Percentiles rank a stretch among this genome's conserved stretches.
Conservation (phyloP, 352 stramenopile species). For the Phytophthora megakarya region DNA sequence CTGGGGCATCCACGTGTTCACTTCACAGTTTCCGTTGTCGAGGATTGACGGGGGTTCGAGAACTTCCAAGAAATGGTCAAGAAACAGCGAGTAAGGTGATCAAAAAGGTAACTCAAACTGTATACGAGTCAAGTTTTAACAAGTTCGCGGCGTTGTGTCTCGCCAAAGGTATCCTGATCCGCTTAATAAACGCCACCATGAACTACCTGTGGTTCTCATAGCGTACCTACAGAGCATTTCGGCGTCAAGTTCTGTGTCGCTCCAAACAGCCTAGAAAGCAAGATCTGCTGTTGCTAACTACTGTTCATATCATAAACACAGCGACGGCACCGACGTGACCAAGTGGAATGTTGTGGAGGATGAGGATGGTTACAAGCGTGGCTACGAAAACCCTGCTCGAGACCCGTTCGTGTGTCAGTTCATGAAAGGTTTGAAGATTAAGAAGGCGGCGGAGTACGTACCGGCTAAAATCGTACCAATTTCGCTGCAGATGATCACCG, state of each 20-base stretch:
- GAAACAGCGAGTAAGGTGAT: background rate
- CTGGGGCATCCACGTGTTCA: background rate
- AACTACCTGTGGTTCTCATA: background rate
- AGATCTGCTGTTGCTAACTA: background rate
- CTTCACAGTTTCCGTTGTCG: background rate
- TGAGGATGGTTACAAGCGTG: background rate
- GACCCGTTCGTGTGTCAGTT: conserved; percentile 7
- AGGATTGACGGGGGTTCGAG: background rate
- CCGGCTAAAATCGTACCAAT: background rate
- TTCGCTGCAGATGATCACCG: background rate
- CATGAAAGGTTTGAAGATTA: conserved; percentile 6
- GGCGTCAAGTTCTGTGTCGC: background rate
- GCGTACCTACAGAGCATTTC: background rate
- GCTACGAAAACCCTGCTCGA: conserved; percentile 4
- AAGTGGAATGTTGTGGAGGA: background rate
- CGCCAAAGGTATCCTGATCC: background rate
- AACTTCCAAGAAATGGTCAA: background rate
- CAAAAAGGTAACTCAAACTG: background rate
- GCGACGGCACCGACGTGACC: conserved; percentile 10
- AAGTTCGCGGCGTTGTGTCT: background rate
- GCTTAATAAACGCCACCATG: background rate
- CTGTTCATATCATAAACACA: background rate
- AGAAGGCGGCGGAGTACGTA: conserved; percentile 1
- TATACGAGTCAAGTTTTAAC: background rate
- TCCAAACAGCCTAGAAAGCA: background rate